Evolutionary conservation across 495 filamentous ascomycete species (phyloP).

Genomic region (Trichoderma parareesei): DNA sequence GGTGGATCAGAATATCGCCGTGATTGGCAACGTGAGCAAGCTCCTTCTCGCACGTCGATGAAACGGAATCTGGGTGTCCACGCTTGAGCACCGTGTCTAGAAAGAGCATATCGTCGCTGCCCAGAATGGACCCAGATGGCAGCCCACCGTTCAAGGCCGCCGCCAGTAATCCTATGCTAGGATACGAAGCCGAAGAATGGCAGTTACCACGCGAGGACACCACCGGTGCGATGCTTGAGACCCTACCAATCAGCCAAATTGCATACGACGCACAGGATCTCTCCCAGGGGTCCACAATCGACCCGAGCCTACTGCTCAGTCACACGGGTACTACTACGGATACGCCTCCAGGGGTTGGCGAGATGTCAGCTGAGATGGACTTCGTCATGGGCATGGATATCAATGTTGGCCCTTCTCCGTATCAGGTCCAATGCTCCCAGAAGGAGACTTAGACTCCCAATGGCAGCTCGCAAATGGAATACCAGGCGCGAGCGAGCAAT

Average conservation of each 20-base stretch:
- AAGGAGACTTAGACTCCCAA: background rate
- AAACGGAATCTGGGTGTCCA: background rate
- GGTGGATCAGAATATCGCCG: background rate
- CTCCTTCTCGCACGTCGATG: background rate
- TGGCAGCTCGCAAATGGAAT: background rate
- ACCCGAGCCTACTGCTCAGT: background rate
- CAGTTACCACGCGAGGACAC: background rate
- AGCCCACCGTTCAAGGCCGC: background rate
- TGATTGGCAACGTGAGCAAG: background rate
- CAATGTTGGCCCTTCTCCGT: background rate
- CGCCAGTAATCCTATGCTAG: background rate
- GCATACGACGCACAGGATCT: background rate
- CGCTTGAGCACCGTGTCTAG: background rate
- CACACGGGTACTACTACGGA: background rate
- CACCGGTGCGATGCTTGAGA: background rate
- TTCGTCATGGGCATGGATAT: background rate
- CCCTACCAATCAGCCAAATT: background rate
- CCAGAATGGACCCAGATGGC: background rate
- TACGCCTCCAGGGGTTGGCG: background rate
- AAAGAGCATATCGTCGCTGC: too few species aligned
- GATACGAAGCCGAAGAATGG: background rate
- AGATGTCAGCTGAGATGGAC: background rate
- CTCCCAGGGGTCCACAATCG: background rate
- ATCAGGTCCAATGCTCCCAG: background rate
- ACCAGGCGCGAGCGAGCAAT: background rate